Evolutionary conservation across 345 rosid species (phyloP), one percentile per base, ranked within the genome.

Genomic region (Eucalyptus sp.): DNA sequence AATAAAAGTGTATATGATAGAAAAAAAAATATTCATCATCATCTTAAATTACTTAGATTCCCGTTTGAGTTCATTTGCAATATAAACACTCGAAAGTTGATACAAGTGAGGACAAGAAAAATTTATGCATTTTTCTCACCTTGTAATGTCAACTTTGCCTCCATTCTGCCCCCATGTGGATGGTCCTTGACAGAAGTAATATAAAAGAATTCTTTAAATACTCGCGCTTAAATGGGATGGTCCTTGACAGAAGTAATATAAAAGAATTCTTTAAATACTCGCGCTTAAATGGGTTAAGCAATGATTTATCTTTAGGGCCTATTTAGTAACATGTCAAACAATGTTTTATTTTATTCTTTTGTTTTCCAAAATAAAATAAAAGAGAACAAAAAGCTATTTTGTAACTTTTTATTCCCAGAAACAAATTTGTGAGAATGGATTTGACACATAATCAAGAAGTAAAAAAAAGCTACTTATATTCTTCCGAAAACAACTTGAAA

Each of bases 391-490:
- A 7, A 3, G 22, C 9, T 52, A 52, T 52, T 51, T 52, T 1
- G 9, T 17, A 52, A 52, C 24, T 52, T 17, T 37, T 37, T 52
- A 52, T 52, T 52, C 1, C 24, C 8, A 51, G 0, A 51, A 18
- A 52, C 4, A 52, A 52, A 52, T 52, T 52, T 52, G 56, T 52
- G 24, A 1, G 56, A 18, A 52, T 52, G 18, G 1, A 51, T 51
- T 51, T 17, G 9, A 0, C 17, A 17, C 2, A 51, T 51, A 51
- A 51, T 51, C 0, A 51, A 51, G 1, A 51, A 2, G 0, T 15
- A 50, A 3, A 51, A 17, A 50, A 51, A 51, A 6, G 7, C 17
- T 16, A 0, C 54, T 51, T 51, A 20, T 51, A 6, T 51, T 16
- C 17, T 51, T 17, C 3, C 22, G 1, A 51, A 0, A 51, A 51